These are phyloP conservation scores for Carpinus fangiana DNA, from an alignment of 306 rosid species.

Conservation along the genomic window DNA sequence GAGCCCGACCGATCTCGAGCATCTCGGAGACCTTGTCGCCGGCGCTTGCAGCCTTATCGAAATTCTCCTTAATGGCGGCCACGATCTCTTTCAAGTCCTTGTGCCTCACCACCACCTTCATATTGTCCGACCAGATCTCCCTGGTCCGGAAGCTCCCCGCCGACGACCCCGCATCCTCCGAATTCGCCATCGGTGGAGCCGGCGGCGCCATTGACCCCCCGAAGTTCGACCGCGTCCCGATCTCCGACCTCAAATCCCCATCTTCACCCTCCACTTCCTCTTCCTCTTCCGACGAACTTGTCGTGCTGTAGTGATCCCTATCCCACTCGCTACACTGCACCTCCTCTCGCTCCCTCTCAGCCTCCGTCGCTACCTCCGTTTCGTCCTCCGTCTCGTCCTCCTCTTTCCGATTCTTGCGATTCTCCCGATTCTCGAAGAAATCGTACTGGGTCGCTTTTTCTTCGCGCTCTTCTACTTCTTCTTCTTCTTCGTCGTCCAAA, in stretches of 20 bases:
- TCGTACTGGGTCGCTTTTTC: constrained; percentile 47
- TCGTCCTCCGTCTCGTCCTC: constrained; percentile 54
- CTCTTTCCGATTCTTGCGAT: constrained; percentile 32
- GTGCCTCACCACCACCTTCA: constrained; percentile 92
- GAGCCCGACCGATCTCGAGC: constrained; percentile 82
- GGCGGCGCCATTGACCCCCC: constrained; percentile 56
- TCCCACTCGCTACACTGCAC: constrained; percentile 98
- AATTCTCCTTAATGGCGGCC: constrained; percentile 75
- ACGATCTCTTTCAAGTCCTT: constrained; percentile 88
- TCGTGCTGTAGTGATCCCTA: constrained; percentile 71
- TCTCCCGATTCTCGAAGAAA: constrained; percentile 34
- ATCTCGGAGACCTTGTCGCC: constrained; percentile 85
- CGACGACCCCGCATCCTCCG: constrained; percentile 37
- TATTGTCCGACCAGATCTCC: constrained; percentile 49
- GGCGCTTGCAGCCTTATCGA: constrained; percentile 74
- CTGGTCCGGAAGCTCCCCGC: constrained; percentile 38
- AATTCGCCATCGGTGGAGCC: constrained; percentile 33
- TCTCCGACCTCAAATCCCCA: constrained; percentile 66
- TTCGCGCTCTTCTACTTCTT: constrained; percentile 36
- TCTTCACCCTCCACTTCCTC: constrained; percentile 22
- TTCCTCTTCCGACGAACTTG: constrained; percentile 61
- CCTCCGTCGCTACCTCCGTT: constrained; percentile 51
- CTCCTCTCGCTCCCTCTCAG: constrained; percentile 81
- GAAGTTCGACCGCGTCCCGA: constrained; percentile 66
- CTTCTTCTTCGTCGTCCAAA: neutral